Evolutionary conservation across 805 yeast genomes (phyloP), one percentile per base, ranked within the genome.

Genomic region (Yarrowia sp.): DNA sequence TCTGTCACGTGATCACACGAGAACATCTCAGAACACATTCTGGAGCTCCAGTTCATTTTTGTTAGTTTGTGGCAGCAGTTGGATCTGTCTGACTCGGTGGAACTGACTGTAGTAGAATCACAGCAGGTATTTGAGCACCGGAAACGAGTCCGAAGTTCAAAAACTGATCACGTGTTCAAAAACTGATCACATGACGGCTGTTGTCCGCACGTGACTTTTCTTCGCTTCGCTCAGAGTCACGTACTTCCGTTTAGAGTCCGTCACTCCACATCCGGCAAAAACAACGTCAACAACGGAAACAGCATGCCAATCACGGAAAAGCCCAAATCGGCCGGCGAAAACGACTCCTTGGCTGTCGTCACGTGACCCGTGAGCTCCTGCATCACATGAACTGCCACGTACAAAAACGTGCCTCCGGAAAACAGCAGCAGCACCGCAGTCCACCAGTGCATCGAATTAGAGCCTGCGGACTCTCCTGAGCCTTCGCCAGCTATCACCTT

Each of bases 381-480:
- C 75, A 85, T 77, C 3, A 86, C 82, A 68, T 87, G 89, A 66
- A 83, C 76, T 10, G 90, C 88, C 33, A 88, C 89, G 67, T 80
- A 88, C 24, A 87, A 69, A 68, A 88, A 87, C 0, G 90, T 84
- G 8, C 94, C 94, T 8, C 87, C 89, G 63, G 87, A 81, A 67
- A 86, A 82, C 3, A 86, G 72, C 47, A 86, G 71, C 51, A 88
- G 71, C 12, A 66, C 42, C 0, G 87, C 88, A 21, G 85, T 74
- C 66, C 76, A 73, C 69, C 78, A 75, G 25, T 74, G 72, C 63
- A 71, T 66, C 25, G 63, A 63, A 3, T 29, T 19, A 4, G 61
- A 31, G 3, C 49, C 47, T 6, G 49, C 38, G 3, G 42, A 13
- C 4, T 66, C 53, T 0, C 31, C 46, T 8, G 60, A 65, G 7